Percentiles rank a stretch among this genome's conserved stretches.
phyloP scores from a whole-genome alignment of 371 early-diverging fungal species.

The Gilbertella persicaria region DNA sequence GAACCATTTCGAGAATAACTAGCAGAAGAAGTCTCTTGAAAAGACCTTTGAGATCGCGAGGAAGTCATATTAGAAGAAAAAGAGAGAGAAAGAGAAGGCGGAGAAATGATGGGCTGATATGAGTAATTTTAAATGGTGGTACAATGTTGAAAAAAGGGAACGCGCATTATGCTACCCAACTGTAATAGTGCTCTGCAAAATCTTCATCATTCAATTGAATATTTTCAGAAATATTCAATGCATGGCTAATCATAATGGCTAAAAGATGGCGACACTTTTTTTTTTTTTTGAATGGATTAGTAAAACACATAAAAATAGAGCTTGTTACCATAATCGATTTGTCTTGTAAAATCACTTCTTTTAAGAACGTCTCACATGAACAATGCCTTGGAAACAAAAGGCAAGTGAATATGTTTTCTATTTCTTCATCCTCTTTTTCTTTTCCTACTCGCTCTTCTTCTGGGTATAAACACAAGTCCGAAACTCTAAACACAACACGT shows the following conservation, averaged over 20 bases:
- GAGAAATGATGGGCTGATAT: constrained; percentile 1
- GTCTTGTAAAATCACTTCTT: constrained; percentile 5
- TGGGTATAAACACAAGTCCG: constrained; percentile 12
- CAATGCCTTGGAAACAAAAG: constrained; percentile 23
- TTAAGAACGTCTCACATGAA: constrained; percentile 17
- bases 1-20: background rate
- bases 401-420: constrained; percentile 13
- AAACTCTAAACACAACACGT: constrained; percentile 22
- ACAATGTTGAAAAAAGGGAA: constrained; percentile 2
- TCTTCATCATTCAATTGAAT: constrained; percentile 11
- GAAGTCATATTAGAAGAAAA: background rate
- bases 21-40: background rate
- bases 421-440: constrained; percentile 3
- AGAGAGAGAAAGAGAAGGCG: background rate
- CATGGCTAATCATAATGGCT: constrained; percentile 20
- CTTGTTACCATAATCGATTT: constrained; percentile 18
- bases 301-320: too few relatives aligned
- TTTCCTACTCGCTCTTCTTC: background rate
- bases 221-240: constrained; percentile 1
- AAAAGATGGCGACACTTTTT: constrained; percentile 27
- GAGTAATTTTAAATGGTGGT: constrained; percentile 1
- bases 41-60: background rate
- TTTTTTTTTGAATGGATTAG: background rate
- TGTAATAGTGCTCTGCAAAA: constrained; percentile 26
- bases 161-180: constrained; percentile 11